Percentiles rank a stretch among this genome's conserved stretches.
Conservation (phyloP, 2,329 filamentous ascomycete genomes). For the Mariannaea elegans region DNA sequence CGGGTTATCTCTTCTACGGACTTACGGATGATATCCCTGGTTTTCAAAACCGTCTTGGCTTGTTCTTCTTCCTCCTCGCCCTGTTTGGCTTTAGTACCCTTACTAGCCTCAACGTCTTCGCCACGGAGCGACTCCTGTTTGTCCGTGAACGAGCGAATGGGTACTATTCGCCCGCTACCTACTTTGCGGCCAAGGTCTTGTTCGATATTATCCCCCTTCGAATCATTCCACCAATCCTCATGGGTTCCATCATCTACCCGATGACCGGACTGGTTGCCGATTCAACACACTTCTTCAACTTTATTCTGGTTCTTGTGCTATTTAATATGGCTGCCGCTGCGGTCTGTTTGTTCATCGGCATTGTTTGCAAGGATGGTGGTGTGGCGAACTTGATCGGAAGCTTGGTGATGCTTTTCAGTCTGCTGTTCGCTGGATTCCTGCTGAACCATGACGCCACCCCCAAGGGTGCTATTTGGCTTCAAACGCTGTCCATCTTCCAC, state of each 20-base stretch:
- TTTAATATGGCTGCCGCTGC: slow-evolving; percentile 96
- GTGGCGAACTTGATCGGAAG: slow-evolving; percentile 95
- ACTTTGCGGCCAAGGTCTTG: slow-evolving; percentile 96
- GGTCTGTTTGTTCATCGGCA: slow-evolving; percentile 95
- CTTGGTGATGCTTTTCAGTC: slow-evolving; percentile 95
- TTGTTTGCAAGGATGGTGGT: slow-evolving; percentile 88
- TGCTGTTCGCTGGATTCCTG: slow-evolving; percentile 92
- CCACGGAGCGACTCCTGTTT: slow-evolving; percentile 88
- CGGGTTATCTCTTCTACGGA: slow-evolving; percentile 95
- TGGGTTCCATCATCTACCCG: slow-evolving; percentile 95
- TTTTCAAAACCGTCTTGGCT: slow-evolving; percentile 95
- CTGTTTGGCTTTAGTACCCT: slow-evolving; percentile 97
- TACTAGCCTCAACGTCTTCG: slow-evolving; percentile 93
- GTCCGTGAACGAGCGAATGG: slow-evolving; percentile 94
- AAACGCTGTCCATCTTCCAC: slow-evolving; percentile 96
- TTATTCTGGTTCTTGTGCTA: slow-evolving; percentile 88
- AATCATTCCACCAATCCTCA: slow-evolving; percentile 91
- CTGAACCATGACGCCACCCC: slow-evolving; percentile 96
- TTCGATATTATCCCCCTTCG: slow-evolving; percentile 97
- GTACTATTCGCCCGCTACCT: slow-evolving; percentile 93
- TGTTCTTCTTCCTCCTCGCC: slow-evolving; percentile 97
- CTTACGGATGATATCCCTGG: slow-evolving; percentile 95
- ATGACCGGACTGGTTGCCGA: slow-evolving; percentile 94
- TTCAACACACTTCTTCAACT: slow-evolving; percentile 85
- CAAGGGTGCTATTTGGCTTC: slow-evolving; percentile 84